Conservation (phyloP, 495 filamentous ascomycete species). For the Podospora pseudocomata region DNA sequence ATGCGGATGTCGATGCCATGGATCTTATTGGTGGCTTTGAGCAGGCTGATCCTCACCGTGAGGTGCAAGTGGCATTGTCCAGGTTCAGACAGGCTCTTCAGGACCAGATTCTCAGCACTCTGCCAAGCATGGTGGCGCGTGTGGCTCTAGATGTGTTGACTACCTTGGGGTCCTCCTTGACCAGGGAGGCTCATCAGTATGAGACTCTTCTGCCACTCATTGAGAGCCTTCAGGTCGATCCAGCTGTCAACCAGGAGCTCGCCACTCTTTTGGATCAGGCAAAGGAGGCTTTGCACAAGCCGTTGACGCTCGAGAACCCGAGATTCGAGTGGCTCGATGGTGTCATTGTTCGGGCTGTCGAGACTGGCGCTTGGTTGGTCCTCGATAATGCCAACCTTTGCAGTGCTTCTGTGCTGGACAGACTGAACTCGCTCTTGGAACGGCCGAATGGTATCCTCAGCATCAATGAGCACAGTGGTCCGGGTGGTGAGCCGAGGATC, state of each 20-base stretch:
- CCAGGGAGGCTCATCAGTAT: slow-evolving; percentile 28
- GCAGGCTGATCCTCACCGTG: slow-evolving; percentile 77
- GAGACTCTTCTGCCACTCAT: slow-evolving; percentile 33
- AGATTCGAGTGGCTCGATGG: slow-evolving; percentile 97
- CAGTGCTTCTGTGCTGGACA: slow-evolving; percentile 87
- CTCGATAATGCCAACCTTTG: slow-evolving; percentile 97
- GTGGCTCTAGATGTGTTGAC: slow-evolving; percentile 44
- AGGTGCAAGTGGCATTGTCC: slow-evolving; percentile 52
- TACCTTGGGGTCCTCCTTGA: slow-evolving; percentile 32
- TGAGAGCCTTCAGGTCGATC: slow-evolving; percentile 26
- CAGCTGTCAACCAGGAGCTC: slow-evolving; percentile 28
- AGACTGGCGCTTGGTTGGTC: slow-evolving; percentile 86
- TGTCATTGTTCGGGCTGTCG: slow-evolving; percentile 78
- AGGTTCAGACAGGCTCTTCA: slow-evolving; percentile 56
- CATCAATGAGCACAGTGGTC: slow-evolving; percentile 84
- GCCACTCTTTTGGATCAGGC: slow-evolving; percentile 30
- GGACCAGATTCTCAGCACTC: slow-evolving; percentile 47
- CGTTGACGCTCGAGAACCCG: slow-evolving; percentile 57
- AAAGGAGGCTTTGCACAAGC: slow-evolving; percentile 38
- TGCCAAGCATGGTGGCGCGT: slow-evolving; percentile 43
- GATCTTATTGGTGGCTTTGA: slow-evolving; percentile 96
- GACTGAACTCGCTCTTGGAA: slow-evolving; percentile 91
- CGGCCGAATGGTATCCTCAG: slow-evolving; percentile 74
- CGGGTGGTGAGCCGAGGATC: slow-evolving; percentile 75
- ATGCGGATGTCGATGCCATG: slow-evolving; percentile 92